Evolutionary conservation across 768 basidiomycete species (phyloP), one percentile per base, ranked within the genome.

Genomic region (Pisolithus orientalis): DNA sequence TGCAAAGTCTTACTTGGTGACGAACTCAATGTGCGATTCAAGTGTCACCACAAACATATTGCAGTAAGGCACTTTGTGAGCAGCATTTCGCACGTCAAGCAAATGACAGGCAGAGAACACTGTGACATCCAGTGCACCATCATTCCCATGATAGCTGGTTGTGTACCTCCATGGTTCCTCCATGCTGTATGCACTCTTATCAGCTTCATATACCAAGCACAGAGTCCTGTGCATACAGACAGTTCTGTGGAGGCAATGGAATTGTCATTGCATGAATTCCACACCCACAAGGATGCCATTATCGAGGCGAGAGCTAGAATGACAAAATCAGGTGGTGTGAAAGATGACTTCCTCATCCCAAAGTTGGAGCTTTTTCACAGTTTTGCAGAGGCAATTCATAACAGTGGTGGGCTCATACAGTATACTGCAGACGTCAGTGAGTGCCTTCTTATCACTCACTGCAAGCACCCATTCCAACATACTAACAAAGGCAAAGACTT

Each of bases 381-480:
- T 21, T 48, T 48, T 25, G 34, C 34, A 0, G 17, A 14, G 21
- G 38, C 2, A n/a, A 69, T 73, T 17, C 49, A 44, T 11, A 44
- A 49, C 9, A 62, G 54, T 34, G 72, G 74, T 0, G 60, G 53
- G 8, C 43, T 67, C 3, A 59, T 63, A 6, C 69, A 76, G 45
- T 71, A 65, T 64, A 67, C 70, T 44, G 65, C 67, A 0, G 67
- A 75, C 54, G 52, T 62, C 11, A 70, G 66, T 11, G 67, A 75
- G 50, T 58, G 62, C 28, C 53, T 66, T 2, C 65, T 73, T 40
- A 70, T 70, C 49, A 59, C 56, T 1, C 51, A 65, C 17, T 64
- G 71, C 53, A 73, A 71, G 49, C 44, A 62, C n/a, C 68, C 69
- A 55, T 66, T 51, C 51, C 57, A 16, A 25, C 59, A 21, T 7